A percentile compares a stretch with the other conserved stretches of the same genome.
phyloP scores from a whole-genome alignment of 2,329 filamentous ascomycete species.

The Diaporthe caulivora region DNA sequence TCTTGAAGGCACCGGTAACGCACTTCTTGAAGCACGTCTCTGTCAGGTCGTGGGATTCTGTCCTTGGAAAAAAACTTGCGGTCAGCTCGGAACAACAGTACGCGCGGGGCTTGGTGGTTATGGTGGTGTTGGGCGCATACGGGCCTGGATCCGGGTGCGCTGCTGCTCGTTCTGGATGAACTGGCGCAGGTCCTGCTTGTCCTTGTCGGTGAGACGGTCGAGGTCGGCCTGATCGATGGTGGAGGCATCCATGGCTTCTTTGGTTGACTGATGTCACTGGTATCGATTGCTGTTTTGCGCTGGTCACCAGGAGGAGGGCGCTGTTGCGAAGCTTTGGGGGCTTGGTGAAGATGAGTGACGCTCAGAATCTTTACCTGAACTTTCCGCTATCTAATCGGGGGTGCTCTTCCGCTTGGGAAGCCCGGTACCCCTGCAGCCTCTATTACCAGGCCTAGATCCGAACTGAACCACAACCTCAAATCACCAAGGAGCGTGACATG shows the following conservation, averaged over 20 bases:
- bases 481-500: background rate
- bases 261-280: background rate
- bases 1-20: constrained; percentile 79
- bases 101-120: background rate
- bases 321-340: background rate
- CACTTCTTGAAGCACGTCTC: constrained; percentile 97
- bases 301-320: background rate
- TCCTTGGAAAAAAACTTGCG: background rate
- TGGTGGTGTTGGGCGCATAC: constrained; percentile 58
- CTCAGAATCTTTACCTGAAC: constrained; percentile 35
- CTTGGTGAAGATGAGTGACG: constrained; percentile 8
- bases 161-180: constrained; percentile 88
- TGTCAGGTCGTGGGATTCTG: constrained; percentile 68
- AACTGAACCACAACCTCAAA: background rate
- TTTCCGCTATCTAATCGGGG: constrained; percentile 32
- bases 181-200: constrained; percentile 89
- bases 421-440: background rate
- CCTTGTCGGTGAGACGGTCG: constrained; percentile 80
- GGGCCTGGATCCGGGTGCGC: constrained; percentile 75
- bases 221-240: constrained; percentile 70
- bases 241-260: constrained; percentile 36
- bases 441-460: background rate
- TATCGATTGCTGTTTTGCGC: background rate
- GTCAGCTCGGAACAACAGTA: background rate
- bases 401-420: constrained; percentile 19